Evolutionary conservation across 768 basidiomycete genomes (phyloP), one percentile per base, ranked within the genome.

Genomic region (Termitomyces heimii): DNA sequence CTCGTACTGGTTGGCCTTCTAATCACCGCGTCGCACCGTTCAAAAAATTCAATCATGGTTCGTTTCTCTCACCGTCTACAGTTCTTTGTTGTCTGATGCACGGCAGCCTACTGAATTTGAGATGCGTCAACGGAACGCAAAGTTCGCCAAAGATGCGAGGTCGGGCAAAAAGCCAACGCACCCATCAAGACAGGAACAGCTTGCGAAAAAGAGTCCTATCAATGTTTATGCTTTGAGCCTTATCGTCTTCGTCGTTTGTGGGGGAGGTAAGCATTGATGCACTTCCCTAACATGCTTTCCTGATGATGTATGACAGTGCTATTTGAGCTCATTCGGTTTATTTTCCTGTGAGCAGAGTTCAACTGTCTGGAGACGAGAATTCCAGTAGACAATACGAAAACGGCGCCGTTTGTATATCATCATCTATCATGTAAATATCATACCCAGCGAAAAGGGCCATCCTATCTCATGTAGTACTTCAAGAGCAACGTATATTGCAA

Each of bases 51-150:
- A 9, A 40, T 28, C n/a, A 52, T 52, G 51, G 51, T 52, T 5
- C 12, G 28, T 29, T 5, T 13, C 5, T 29, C 9, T 13, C 5
- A 14, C 39, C 18, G 1, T n/a, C 1, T 22, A 51, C n/a, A n/a
- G 13, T 3, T 14, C 20, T 51, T 13, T 13, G 6, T 6, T 24
- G 14, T 39, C 18, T 52, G 12, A 52, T n/a, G 37, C 20, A 40
- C 37, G 1, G n/a, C 20, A 91, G 88, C 89, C 89, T 53, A 89
- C 86, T 54, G 82, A 88, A 76, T 91, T 89, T 68, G 90, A 92
- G 66, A 79, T 92, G 73, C 85, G 88, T 63, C 82, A 84, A 66
- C 82, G 83, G 70, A 94, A 92, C 70, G 80, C 79, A 56, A 86
- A 91, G 73, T 94, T 94, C 72, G 88, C 86, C 40, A 82, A 78